These are phyloP conservation scores for Teunomyces barrocoloradensis DNA, from an alignment of 805 yeast genomes.

Conservation along the genomic window DNA sequence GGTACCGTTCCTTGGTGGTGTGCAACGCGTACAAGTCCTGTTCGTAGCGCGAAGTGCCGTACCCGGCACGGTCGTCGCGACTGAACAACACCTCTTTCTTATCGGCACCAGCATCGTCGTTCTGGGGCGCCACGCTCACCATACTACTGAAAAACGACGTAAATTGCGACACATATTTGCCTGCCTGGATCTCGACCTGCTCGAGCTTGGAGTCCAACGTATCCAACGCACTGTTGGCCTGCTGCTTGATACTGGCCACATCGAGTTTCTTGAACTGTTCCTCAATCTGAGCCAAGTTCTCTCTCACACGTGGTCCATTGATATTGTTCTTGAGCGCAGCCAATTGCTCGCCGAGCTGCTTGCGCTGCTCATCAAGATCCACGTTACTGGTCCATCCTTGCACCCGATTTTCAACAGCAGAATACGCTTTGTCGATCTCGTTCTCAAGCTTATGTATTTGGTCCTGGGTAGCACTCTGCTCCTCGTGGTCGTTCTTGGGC, in stretches of 20 bases:
- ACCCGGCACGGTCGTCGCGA: slow-evolving; percentile 17
- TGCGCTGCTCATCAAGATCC: slow-evolving; percentile 26
- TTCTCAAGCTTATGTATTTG: slow-evolving; percentile 50
- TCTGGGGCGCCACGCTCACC: slow-evolving; percentile 23
- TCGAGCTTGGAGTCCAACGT: slow-evolving; percentile 70
- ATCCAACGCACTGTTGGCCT: slow-evolving; percentile 60
- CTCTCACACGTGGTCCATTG: slow-evolving; percentile 6
- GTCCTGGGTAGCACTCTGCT: slow-evolving; percentile 48
- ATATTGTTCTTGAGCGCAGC: slow-evolving; percentile 6
- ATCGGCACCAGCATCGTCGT: slow-evolving; percentile 7
- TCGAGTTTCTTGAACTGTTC: slow-evolving; percentile 26
- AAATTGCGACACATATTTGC: slow-evolving; percentile 54
- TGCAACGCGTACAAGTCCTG: slow-evolving; percentile 40
- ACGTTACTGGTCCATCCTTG: slow-evolving; percentile 27
- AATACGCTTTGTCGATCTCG: slow-evolving; percentile 51
- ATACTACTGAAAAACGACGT: slow-evolving; percentile 51
- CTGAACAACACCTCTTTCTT: slow-evolving; percentile 19
- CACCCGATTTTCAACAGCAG: slow-evolving; percentile 49
- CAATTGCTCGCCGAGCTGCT: slow-evolving; percentile 28
- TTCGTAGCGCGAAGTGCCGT: slow-evolving; percentile 40
- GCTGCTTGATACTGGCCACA: slow-evolving; percentile 21
- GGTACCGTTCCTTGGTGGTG: slow-evolving; percentile 24
- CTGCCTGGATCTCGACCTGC: slow-evolving; percentile 66
- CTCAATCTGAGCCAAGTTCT: slow-evolving; percentile 26
- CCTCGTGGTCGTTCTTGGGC: background rate